These are phyloP conservation scores for Durotheca rogersii DNA, from an alignment of 495 filamentous ascomycete species.

Conservation along the genomic window DNA sequence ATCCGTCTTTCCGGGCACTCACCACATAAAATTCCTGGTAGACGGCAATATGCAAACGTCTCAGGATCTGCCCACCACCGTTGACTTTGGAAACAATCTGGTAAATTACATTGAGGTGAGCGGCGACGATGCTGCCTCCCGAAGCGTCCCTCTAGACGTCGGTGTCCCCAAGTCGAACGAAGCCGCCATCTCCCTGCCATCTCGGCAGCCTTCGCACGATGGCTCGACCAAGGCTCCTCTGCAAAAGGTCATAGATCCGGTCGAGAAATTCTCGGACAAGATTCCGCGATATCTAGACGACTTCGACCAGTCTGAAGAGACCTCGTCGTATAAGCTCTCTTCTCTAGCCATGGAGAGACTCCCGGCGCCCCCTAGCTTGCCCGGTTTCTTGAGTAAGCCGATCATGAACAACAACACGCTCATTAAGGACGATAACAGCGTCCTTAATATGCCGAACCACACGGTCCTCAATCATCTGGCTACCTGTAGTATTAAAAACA, in stretches of 20 bases:
- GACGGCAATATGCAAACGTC: conserved; percentile 90
- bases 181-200: conserved; percentile 32
- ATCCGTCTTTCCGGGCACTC: conserved; percentile 84
- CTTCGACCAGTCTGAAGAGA: conserved; percentile 79
- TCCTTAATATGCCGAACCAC: conserved; percentile 93
- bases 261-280: conserved; percentile 56
- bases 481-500: conserved; percentile 97
- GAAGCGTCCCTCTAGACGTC: conserved; percentile 25
- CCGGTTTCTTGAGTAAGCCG: conserved; percentile 89
- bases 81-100: conserved; percentile 93
- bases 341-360: conserved; percentile 68
- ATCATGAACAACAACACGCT: conserved; percentile 87
- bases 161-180: conserved; percentile 35
- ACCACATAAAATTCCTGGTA: conserved; percentile 95
- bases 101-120: conserved; percentile 97
- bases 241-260: conserved; percentile 44
- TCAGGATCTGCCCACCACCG: conserved; percentile 83
- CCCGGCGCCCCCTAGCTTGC: conserved; percentile 78
- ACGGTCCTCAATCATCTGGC: conserved; percentile 95
- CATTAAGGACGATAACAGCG: conserved; percentile 97
- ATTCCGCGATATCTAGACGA: conserved; percentile 86
- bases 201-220: conserved; percentile 40
- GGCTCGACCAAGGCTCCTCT: conserved; percentile 44
- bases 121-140: conserved; percentile 61
- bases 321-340: conserved; percentile 65